Evolutionary conservation across 2,329 filamentous ascomycete genomes (phyloP).

Genomic region (Boeremia exigua): DNA sequence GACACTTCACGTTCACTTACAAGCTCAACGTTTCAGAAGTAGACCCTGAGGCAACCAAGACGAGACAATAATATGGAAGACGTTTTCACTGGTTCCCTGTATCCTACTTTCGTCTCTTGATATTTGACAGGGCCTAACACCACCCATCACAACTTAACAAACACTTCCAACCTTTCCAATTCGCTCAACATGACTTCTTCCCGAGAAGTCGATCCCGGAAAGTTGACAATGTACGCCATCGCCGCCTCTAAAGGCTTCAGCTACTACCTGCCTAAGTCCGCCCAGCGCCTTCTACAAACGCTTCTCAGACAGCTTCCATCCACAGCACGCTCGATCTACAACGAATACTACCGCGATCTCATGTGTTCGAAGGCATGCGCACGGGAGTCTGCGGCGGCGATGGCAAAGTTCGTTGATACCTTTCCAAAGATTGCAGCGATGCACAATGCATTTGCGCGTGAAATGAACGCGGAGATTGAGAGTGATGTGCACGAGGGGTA

Average conservation of each 20-base stretch:
- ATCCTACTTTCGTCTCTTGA: no score
- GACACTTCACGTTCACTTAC: no score
- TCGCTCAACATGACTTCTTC: neutral
- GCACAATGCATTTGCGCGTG: constrained; percentile 2
- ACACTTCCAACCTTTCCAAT: neutral
- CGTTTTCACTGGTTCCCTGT: no score
- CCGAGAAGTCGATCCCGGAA: neutral
- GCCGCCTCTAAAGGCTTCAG: constrained; percentile 13
- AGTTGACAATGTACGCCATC: constrained; percentile 1
- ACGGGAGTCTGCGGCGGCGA: neutral
- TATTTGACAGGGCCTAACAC: no score
- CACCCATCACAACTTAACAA: neutral
- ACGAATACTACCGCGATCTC: constrained; percentile 8
- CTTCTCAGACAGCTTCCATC: neutral
- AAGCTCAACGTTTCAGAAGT: no score
- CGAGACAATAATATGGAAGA: no score
- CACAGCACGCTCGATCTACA: constrained; percentile 3
- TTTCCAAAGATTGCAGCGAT: neutral
- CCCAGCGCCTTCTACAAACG: neutral
- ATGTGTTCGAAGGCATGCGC: constrained; percentile 11
- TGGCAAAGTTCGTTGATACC: neutral
- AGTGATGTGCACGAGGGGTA: constrained; percentile 4
- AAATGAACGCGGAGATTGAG: constrained; percentile 5
- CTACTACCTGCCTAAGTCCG: constrained; percentile 7
- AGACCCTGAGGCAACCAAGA: no score